Evolutionary conservation across 108 stramenopile species (phyloP).

Genomic region (Pseudonitzschia pungens): DNA sequence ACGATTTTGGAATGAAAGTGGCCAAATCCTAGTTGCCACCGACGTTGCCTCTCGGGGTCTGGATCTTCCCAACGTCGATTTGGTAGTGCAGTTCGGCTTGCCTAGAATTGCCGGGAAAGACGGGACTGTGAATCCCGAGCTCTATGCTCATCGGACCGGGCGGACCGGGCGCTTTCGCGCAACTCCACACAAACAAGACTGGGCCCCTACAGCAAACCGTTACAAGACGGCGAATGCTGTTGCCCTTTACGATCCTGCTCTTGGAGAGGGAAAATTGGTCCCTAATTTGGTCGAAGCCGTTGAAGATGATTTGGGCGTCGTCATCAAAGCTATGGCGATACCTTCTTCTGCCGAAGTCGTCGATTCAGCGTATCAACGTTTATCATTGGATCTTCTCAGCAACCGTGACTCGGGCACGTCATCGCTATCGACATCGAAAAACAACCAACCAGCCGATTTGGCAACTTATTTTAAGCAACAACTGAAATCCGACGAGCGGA

Average conservation of each 20-base stretch:
- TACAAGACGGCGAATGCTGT: slow-evolving; percentile 61
- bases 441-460: slow-evolving; percentile 7
- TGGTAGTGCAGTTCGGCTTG: slow-evolving; percentile 95
- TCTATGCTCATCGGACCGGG: slow-evolving; percentile 98
- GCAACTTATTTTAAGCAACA: slow-evolving; percentile 31
- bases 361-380: slow-evolving; percentile 44
- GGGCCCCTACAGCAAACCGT: slow-evolving; percentile 40
- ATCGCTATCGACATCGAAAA: not conserved
- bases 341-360: slow-evolving; percentile 51
- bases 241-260: slow-evolving; percentile 78
- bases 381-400: not conserved
- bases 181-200: slow-evolving; percentile 81
- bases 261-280: slow-evolving; percentile 29
- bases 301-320: slow-evolving; percentile 43
- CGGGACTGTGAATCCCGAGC: slow-evolving; percentile 51
- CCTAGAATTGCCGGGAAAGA: slow-evolving; percentile 87
- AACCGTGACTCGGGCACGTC: not conserved
- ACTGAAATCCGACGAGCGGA: slow-evolving; percentile 20
- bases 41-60: slow-evolving; percentile 96
- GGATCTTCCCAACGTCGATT: slow-evolving; percentile 92
- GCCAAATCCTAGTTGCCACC: slow-evolving; percentile 91
- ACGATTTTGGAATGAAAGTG: slow-evolving; percentile 49
- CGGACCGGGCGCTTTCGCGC: slow-evolving; percentile 83
- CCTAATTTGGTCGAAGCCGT: slow-evolving; percentile 68
- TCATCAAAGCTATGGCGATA: slow-evolving; percentile 35